Conservation (phyloP, 495 filamentous ascomycete species). For the Hypoxylon fuscum region DNA sequence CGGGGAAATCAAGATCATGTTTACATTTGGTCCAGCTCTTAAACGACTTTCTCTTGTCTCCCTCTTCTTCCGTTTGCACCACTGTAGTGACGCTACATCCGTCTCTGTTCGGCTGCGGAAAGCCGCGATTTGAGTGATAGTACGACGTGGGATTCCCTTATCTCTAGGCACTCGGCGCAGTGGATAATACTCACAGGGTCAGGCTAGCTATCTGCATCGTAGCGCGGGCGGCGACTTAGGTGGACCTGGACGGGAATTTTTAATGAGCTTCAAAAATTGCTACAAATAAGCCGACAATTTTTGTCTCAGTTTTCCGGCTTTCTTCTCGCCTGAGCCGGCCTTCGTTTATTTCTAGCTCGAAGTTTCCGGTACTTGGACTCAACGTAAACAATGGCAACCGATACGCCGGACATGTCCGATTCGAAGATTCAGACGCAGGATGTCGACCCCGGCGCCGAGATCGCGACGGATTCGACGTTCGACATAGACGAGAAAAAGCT, state of each 20-base stretch:
- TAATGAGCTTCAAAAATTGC: constrained; percentile 3
- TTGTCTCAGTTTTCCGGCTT: constrained; percentile 1
- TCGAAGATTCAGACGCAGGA: constrained; percentile 25
- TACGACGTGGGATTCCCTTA: neutral
- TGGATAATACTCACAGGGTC: constrained; percentile 19
- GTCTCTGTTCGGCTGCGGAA: neutral
- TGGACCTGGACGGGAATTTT: constrained; percentile 26
- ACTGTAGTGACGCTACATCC: neutral
- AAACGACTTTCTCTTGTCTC: too few relatives aligned
- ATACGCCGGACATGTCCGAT: constrained; percentile 27
- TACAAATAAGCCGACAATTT: constrained; percentile 12
- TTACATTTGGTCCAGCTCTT: neutral
- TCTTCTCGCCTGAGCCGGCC: neutral
- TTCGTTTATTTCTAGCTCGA: neutral
- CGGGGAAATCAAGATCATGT: neutral
- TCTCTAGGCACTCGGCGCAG: constrained; percentile 1
- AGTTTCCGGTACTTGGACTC: neutral
- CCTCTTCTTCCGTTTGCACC: neutral
- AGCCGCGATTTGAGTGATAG: neutral
- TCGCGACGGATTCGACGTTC: constrained; percentile 19
- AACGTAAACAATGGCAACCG: constrained; percentile 10
- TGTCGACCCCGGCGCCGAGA: constrained; percentile 4
- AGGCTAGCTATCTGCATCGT: constrained; percentile 6
- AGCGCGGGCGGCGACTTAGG: constrained; percentile 10
- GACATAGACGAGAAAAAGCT: constrained; percentile 46